Evolutionary conservation across 1,284 basidiomycete genomes (phyloP), one percentile per base, ranked within the genome.

Genomic region (Hypsizygus ulmarius): DNA sequence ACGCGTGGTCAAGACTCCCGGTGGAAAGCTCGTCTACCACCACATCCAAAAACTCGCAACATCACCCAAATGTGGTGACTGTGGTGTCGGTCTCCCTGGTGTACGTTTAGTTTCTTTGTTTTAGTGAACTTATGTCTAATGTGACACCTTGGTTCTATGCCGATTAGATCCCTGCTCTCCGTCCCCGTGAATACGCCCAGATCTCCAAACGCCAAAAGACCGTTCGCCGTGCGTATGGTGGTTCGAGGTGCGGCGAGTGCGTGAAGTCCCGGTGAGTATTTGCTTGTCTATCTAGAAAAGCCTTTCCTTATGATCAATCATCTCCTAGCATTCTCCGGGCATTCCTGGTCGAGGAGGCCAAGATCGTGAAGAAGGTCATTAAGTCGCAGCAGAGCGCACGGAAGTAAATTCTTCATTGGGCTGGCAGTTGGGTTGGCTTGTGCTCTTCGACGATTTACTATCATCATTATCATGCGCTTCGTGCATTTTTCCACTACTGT

Each of bases 331-430:
- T 99, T 65, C 88, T 99, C 65, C 92, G 97, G 53, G 95, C 97
- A 56, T 99, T 99, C 87, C 77, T 99, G 56, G 92, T 99, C 49
- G 97, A 99, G 80, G 95, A 99, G 80, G 96, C 96, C 42, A 99
- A 98, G 83, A 98, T 99, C 63, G 96, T 99, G 69, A 99, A 99
- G 88, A 90, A 85, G 75, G 95, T 99, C 59, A 93, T 98, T 81
- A 97, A 97, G 82, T 88, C 87, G 63, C 86, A 73, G 64, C 58
- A 59, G 32, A 58, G 57, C 40, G 53, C 60, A 54, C 67, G 69
- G 59, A 73, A 73, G 61, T 72, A 71, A 58, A 61, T 47, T 32
- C 12, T 37, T 39, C 30, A 42, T 21, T 33, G 37, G 12, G 25
- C 39, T 29, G 21, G 21, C 21, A 25, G 21, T 28, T 11, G 47